Conservation (phyloP, 2,329 filamentous ascomycete species). For the Chlorencoelia australis region DNA sequence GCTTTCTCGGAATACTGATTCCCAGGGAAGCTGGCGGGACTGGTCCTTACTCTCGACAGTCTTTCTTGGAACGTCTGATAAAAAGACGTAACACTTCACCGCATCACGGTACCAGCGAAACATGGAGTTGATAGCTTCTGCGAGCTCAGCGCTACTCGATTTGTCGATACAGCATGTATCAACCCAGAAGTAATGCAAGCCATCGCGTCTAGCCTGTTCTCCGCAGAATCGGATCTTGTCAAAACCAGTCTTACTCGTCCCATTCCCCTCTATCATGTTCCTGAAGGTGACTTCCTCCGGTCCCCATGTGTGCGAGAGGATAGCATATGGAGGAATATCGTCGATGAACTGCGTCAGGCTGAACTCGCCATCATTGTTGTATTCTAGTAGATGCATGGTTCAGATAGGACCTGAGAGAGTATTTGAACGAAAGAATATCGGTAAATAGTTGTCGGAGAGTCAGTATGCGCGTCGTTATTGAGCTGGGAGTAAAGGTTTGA, state of each 20-base stretch:
- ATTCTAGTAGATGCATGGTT: constrained; percentile 11
- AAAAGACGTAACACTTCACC: constrained; percentile 11
- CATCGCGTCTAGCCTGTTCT: constrained; percentile 9
- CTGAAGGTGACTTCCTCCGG: constrained; percentile 3
- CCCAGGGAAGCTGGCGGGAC: constrained; percentile 2
- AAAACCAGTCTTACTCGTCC: constrained; percentile 7
- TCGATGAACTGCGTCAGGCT: constrained; percentile 7
- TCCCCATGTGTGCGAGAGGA: constrained; percentile 2
- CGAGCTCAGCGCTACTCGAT: constrained; percentile 6
- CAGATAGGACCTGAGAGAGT: not conserved
- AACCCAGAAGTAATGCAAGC: constrained; percentile 8
- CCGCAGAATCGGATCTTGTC: constrained; percentile 11
- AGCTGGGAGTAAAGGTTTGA: no score
- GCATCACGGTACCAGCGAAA: constrained; percentile 14
- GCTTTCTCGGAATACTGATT: constrained; percentile 10
- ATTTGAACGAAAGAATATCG: not conserved
- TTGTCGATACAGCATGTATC: constrained; percentile 18
- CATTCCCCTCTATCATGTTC: constrained; percentile 4
- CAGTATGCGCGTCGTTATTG: no score
- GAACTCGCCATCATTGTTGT: constrained; percentile 8
- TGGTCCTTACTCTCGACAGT: not conserved
- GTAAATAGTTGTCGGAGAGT: not conserved
- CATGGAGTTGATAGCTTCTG: constrained; percentile 13
- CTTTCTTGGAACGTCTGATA: constrained; percentile 9
- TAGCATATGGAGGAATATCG: constrained; percentile 1